Evolutionary conservation across 176 grass and related monocot species (phyloP), one percentile per base, ranked within the genome.

Genomic region (Miscanthus lutarioriparius): DNA sequence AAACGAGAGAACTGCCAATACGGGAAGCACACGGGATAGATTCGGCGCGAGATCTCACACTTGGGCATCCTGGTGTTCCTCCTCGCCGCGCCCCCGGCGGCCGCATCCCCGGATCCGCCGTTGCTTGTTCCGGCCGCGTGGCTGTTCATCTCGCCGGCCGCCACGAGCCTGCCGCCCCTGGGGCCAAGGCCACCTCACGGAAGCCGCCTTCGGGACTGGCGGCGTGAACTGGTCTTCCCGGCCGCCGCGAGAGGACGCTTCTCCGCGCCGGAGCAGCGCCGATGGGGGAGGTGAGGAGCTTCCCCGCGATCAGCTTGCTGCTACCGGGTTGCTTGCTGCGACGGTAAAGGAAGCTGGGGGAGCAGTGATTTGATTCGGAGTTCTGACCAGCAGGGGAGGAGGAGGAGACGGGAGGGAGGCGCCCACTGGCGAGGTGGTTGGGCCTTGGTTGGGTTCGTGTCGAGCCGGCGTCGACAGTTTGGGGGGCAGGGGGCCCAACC

Each of bases 51-150:
- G 88, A 91, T 78, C 81, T 91, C 88, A 94, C 92, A 94, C 72
- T 94, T 94, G 67, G 92, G 92, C 81, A 86, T 84, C 76, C 80
- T 80, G 67, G 91, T 86, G 70, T 87, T 94, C 89, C 92, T 85
- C 87, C 84, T 82, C 64, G 84, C 48, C 23, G 82, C 85, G 61
- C 62, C 85, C 61, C 33, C 83, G 61, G 30, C 76, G 28, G 74
- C 85, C 59, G 66, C 85, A 45, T 88, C 87, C 26, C 13, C 92
- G 70, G 89, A 87, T 85, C 84, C 89, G 77, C 72, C 92, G 70
- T 86, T 79, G 75, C 80, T 83, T 8, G 83, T 76, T 49, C 62
- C 75, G 19, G 36, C 41, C 27, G 59, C 74, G 64, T 78, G n/a
- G 14, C 76, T 87, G 84, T 64, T 89, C 84, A 92, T 88, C 82